Evolutionary conservation across 192 early-diverging fungal species (phyloP).

Genomic region (Podila verticillata): DNA sequence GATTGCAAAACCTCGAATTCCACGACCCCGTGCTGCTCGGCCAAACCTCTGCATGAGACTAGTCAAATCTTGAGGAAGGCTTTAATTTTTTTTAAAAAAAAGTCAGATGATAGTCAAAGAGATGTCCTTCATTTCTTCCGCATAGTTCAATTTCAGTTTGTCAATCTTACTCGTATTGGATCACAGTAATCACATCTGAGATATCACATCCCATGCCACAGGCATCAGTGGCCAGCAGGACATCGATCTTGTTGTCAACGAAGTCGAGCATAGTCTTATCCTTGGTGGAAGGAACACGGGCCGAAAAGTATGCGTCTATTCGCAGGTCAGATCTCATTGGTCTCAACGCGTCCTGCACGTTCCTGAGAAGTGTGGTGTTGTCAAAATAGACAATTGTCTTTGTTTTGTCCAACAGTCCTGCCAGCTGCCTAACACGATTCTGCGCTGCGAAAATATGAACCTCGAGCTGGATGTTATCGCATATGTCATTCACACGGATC

Average conservation of each 20-base stretch:
- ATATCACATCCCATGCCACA: background rate
- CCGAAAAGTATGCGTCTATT: constrained; percentile 8
- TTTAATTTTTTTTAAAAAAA: background rate
- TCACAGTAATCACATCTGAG: constrained; percentile 1
- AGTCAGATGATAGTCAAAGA: background rate
- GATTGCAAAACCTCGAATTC: background rate
- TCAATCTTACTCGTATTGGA: constrained; percentile 16
- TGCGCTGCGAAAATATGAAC: constrained; percentile 4
- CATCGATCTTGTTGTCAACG: background rate
- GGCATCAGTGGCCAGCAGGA: constrained; percentile 15
- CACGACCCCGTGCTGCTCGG: constrained; percentile 8
- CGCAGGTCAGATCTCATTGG: background rate
- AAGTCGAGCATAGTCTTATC: background rate
- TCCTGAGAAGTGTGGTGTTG: background rate
- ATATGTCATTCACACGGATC: background rate
- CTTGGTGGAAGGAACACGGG: background rate
- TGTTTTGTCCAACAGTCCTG: background rate
- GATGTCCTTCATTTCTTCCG: background rate
- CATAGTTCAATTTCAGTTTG: background rate
- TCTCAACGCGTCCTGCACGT: background rate
- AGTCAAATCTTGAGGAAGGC: constrained; percentile 11
- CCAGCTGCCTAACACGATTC: background rate
- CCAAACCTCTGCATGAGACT: constrained; percentile 15
- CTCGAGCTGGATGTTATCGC: constrained; percentile 7
- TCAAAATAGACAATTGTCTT: constrained; percentile 24